Conservation (phyloP, 2,329 filamentous ascomycete species). For the Clarireedia hainanense region DNA sequence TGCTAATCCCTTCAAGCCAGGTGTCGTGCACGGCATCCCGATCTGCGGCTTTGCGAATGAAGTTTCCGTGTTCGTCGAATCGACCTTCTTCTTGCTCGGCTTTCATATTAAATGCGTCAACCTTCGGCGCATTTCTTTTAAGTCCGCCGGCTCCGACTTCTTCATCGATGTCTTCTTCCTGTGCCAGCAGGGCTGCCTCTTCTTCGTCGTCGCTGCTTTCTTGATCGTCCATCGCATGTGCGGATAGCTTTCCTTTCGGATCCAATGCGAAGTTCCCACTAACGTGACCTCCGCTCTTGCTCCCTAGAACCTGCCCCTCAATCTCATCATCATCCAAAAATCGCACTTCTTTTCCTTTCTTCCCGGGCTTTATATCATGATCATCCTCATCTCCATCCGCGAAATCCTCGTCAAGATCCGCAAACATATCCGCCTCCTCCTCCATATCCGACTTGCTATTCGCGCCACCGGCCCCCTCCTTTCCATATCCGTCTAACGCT, state of each 20-base stretch:
- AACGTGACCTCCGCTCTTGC: constrained; percentile 65
- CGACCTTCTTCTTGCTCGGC: constrained; percentile 84
- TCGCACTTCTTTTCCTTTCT: constrained; percentile 54
- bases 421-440: constrained; percentile 81
- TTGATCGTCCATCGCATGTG: constrained; percentile 32
- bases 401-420: constrained; percentile 53
- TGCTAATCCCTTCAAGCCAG: constrained; percentile 88
- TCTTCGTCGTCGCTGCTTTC: constrained; percentile 54
- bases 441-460: constrained; percentile 39
- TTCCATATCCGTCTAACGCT: constrained; percentile 47
- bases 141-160: constrained; percentile 86
- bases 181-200: constrained; percentile 66
- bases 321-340: constrained; percentile 59
- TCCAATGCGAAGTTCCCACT: constrained; percentile 53
- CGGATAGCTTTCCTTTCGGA: constrained; percentile 38
- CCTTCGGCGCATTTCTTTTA: constrained; percentile 85
- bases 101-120: constrained; percentile 94
- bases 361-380: constrained; percentile 42
- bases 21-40: constrained; percentile 84
- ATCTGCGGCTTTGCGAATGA: constrained; percentile 78
- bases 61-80: constrained; percentile 90
- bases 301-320: constrained; percentile 67
- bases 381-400: constrained; percentile 47
- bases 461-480: constrained; percentile 23
- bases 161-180: constrained; percentile 73